Conservation (phyloP, 179 eudicot genomes). For the Beta corolliflora region DNA sequence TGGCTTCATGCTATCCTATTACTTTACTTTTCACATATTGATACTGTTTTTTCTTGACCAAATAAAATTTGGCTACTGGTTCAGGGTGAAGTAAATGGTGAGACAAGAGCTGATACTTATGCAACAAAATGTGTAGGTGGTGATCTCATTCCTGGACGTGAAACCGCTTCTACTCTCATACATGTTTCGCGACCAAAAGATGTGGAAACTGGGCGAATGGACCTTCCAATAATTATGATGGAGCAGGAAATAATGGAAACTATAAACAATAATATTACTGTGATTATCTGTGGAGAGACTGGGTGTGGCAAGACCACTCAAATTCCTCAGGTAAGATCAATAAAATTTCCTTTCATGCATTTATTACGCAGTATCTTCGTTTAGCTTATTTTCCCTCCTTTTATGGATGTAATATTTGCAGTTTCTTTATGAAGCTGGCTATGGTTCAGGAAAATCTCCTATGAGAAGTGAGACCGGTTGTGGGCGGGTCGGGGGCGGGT, state of each 20-base stretch:
- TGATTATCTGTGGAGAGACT: conserved; percentile 86
- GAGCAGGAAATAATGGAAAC: conserved; percentile 99
- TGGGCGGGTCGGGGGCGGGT: no score
- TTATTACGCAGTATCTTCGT: neutral
- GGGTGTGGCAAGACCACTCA: conserved; percentile 53
- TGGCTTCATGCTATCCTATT: neutral
- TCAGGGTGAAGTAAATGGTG: conserved; percentile 39
- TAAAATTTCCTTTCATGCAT: neutral
- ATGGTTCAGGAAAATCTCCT: conserved; percentile 51
- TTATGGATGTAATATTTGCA: conserved; percentile 16
- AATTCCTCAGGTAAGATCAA: no score
- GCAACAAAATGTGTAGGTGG: conserved; percentile 7
- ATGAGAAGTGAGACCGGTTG: conserved; percentile 56
- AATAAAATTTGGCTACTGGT: neutral
- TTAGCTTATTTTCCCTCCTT: conserved; percentile 8
- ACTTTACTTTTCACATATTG: neutral
- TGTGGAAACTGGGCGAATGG: conserved; percentile 59
- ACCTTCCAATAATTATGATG: conserved; percentile 88
- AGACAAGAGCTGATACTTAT: conserved; percentile 13
- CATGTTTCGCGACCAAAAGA: conserved; percentile 80
- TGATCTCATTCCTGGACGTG: conserved; percentile 27
- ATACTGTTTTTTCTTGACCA: neutral
- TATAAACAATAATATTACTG: conserved; percentile 60
- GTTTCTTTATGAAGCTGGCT: conserved; percentile 95
- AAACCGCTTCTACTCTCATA: conserved; percentile 52